Evolutionary conservation across 2,329 filamentous ascomycete genomes (phyloP).

Genomic region (Penicillium palitans): DNA sequence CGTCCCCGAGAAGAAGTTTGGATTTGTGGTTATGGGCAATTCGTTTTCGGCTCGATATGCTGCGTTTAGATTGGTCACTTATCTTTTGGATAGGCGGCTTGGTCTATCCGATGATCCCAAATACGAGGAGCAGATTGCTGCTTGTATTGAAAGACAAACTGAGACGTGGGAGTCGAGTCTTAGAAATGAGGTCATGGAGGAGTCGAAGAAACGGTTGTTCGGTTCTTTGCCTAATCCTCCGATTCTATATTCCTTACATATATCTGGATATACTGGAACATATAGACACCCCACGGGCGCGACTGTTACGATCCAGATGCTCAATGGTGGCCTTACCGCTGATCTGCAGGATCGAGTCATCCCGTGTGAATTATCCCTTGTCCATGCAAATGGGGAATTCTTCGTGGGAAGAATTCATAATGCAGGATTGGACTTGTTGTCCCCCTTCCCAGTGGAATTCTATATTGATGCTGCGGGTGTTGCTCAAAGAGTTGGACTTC

Average conservation of each 20-base stretch:
- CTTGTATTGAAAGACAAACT: slow-evolving; percentile 4
- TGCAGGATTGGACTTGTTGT: not conserved
- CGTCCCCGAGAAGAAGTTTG: no score
- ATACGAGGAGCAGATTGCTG: not conserved
- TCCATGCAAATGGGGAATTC: slow-evolving; percentile 23
- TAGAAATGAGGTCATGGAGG: not conserved
- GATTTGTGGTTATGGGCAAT: no score
- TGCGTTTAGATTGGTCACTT: no score
- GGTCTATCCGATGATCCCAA: no score
- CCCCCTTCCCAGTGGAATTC: slow-evolving; percentile 17
- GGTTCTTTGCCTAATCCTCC: slow-evolving; percentile 8
- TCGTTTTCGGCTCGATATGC: no score
- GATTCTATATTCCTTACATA: slow-evolving; percentile 12
- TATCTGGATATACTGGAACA: slow-evolving; percentile 19
- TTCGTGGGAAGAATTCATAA: slow-evolving; percentile 14
- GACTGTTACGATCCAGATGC: not conserved
- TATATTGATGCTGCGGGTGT: slow-evolving; percentile 12
- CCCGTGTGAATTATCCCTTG: slow-evolving; percentile 4
- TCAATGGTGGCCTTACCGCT: slow-evolving; percentile 4
- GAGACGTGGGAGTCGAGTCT: not conserved
- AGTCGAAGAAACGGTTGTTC: slow-evolving; percentile 13
- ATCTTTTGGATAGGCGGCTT: no score
- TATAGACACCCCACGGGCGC: slow-evolving; percentile 17
- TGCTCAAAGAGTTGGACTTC: slow-evolving; percentile 12
- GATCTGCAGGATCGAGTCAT: slow-evolving; percentile 18